phyloP scores from a whole-genome alignment of 805 yeast species.

The Ascoidea tarda region DNA sequence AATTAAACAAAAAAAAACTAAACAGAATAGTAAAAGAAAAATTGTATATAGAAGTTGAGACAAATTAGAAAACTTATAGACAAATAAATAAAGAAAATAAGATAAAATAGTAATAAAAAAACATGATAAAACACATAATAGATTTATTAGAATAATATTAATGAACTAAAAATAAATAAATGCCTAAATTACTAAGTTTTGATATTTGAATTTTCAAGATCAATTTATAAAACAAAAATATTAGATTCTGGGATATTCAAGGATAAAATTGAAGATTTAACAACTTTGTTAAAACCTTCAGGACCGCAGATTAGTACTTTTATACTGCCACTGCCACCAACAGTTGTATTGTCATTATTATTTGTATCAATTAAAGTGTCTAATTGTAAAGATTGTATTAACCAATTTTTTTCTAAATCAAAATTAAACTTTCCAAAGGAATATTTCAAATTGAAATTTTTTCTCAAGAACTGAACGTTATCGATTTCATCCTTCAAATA shows the following conservation, averaged over 20 bases:
- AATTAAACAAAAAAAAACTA: no score
- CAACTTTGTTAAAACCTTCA: neutral
- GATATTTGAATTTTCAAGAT: no score
- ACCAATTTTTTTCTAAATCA: conserved; percentile 16
- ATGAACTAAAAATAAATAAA: no score
- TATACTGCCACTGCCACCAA: conserved; percentile 21
- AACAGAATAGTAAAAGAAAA: no score
- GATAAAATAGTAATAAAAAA: no score
- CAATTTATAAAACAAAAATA: neutral
- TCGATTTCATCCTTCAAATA: conserved; percentile 60
- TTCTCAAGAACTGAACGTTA: conserved; percentile 48
- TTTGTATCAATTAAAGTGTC: neutral
- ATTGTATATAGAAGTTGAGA: no score
- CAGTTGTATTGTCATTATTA: neutral
- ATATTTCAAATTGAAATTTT: conserved; percentile 47
- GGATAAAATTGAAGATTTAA: neutral
- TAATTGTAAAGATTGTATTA: neutral
- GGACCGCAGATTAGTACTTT: conserved; percentile 15
- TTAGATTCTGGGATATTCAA: neutral
- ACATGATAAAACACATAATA: no score
- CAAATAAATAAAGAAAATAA: no score
- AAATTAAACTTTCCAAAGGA: conserved; percentile 46
- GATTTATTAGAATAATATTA: no score
- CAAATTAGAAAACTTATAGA: no score
- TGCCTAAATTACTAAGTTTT: no score